A percentile compares a stretch with the other conserved stretches of the same genome.
Evolutionary conservation across 2,329 filamentous ascomycete species (phyloP).

Genomic region (Pseudopyrenochaeta lycopersici): DNA sequence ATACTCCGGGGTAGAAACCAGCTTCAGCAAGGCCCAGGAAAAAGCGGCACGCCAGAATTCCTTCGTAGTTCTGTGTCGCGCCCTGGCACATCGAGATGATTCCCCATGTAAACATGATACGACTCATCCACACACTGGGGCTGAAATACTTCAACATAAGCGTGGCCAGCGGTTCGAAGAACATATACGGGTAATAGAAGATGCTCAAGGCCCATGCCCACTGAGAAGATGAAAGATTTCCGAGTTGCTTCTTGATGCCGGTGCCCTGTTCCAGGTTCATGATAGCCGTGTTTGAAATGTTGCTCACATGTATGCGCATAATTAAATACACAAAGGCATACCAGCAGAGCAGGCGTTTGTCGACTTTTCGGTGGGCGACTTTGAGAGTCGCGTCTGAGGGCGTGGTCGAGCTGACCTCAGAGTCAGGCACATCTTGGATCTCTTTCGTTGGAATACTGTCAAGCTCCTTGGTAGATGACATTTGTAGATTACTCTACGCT

Average conservation of each 20-base stretch:
- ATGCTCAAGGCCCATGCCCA: constrained; percentile 46
- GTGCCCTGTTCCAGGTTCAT: constrained; percentile 45
- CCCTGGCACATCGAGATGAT: constrained; percentile 56
- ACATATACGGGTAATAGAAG: constrained; percentile 48
- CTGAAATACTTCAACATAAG: constrained; percentile 30
- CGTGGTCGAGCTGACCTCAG: constrained; percentile 12
- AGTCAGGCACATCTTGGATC: constrained; percentile 7
- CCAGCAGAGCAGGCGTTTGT: constrained; percentile 40
- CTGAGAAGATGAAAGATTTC: constrained; percentile 38
- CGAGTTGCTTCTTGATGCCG: constrained; percentile 44
- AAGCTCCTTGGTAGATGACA: constrained; percentile 6
- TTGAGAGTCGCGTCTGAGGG: constrained; percentile 16
- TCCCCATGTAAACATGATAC: constrained; percentile 35
- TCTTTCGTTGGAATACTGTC: constrained; percentile 15
- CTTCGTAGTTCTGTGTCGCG: constrained; percentile 53
- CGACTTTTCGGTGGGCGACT: constrained; percentile 40
- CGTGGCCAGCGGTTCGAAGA: constrained; percentile 38
- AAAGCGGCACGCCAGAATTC: constrained; percentile 53
- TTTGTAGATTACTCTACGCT: constrained; percentile 1
- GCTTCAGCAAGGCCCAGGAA: constrained; percentile 47
- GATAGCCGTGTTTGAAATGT: constrained; percentile 48
- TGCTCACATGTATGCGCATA: constrained; percentile 43
- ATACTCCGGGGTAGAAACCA: constrained; percentile 39
- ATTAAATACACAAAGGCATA: constrained; percentile 45
- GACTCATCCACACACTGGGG: constrained; percentile 31